phyloP scores from a whole-genome alignment of 495 filamentous ascomycete species.

The Bacidia gigantensis region DNA sequence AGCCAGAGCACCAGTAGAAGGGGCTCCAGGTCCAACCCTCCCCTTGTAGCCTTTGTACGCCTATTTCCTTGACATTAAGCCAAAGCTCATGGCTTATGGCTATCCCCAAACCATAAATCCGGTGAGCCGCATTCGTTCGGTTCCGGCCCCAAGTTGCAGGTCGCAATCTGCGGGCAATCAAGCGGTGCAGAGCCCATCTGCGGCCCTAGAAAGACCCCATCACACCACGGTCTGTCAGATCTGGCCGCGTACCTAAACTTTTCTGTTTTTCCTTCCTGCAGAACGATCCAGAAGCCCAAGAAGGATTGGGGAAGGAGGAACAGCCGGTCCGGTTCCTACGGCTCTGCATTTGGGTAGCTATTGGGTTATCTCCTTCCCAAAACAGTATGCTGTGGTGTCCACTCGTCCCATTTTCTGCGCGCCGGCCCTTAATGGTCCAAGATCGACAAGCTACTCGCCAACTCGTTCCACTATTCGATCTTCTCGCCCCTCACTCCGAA shows the following conservation, averaged over 20 bases:
- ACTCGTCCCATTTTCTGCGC: not conserved
- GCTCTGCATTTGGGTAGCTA: not conserved
- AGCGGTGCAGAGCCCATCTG: too few species aligned
- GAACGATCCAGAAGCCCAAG: not conserved
- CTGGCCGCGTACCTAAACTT: not conserved
- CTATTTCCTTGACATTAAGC: too few species aligned
- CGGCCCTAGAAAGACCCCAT: not conserved
- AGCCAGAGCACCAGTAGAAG: too few species aligned
- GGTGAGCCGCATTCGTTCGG: not conserved
- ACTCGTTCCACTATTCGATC: not conserved
- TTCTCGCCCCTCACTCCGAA: not conserved
- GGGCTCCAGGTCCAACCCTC: too few species aligned
- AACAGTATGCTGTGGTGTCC: not conserved
- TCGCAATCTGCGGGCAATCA: not conserved
- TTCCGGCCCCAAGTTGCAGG: not conserved
- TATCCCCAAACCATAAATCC: too few species aligned
- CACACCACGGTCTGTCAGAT: too few species aligned
- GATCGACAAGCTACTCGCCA: slow-evolving; percentile 2
- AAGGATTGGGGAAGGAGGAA: not conserved
- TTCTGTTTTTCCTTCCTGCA: not conserved
- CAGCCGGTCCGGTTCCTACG: not conserved
- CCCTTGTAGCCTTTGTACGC: too few species aligned
- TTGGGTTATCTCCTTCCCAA: not conserved
- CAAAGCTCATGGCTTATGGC: too few species aligned
- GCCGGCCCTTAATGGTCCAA: not conserved